A percentile compares a stretch with the other conserved stretches of the same genome.
These are phyloP conservation scores for Abeoforma whisleri DNA, from an alignment of 78 protist genomes.

Conservation along the genomic window DNA sequence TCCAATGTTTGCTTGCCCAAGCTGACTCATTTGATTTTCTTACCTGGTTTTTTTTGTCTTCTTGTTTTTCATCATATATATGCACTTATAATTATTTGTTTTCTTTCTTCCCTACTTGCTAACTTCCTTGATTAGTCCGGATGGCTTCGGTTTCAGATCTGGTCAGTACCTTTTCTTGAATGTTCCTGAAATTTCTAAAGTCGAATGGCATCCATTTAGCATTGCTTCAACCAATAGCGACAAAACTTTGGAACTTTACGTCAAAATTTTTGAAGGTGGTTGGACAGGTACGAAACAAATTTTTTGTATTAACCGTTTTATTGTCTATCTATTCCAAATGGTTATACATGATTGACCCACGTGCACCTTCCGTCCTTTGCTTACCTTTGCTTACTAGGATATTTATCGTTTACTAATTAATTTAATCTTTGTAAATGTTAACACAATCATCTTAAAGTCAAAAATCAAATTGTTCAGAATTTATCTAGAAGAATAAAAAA, in stretches of 20 bases:
- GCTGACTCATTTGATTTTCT: no score
- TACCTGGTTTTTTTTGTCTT: no score
- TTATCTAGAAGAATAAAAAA: no score
- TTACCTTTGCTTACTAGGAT: background rate
- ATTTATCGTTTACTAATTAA: background rate
- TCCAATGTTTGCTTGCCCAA: no score
- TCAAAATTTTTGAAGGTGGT: slow-evolving; percentile 6
- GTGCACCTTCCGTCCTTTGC: no score
- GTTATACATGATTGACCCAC: no score
- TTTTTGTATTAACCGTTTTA: background rate
- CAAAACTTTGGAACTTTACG: background rate
- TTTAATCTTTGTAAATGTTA: background rate
- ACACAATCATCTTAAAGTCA: background rate
- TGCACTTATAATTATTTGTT: no score
- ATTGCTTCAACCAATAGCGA: slow-evolving; percentile 26
- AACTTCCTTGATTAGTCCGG: no score
- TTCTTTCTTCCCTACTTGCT: no score
- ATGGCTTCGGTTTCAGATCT: slow-evolving; percentile 7
- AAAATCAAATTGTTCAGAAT: no score
- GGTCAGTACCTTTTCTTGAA: slow-evolving; percentile 29
- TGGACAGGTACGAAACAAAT: background rate
- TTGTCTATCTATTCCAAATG: background rate
- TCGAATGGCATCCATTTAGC: slow-evolving; percentile 22
- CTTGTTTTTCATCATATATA: no score
- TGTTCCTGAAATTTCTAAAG: background rate